Base-by-base conservation (phyloP, 768 basidiomycete species). In the Rhizopogon roseolus region DNA sequence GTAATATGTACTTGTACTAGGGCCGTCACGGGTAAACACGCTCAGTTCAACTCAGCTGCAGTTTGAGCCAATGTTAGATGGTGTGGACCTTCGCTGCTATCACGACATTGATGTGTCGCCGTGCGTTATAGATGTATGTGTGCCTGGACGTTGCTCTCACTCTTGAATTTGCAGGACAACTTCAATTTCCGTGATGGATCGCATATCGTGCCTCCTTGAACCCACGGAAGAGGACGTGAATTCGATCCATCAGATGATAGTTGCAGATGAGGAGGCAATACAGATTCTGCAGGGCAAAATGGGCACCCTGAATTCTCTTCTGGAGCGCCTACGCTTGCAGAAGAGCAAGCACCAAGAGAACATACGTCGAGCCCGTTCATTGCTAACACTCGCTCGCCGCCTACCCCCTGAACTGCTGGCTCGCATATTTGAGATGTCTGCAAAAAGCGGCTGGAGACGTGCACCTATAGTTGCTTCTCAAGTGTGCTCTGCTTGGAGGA, bases 401-500 rank as follows among this genome's bases (percentile, higher is more conserved):
- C 70, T 83, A 52, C 81, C 81, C 4, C 67, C 68, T 1, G 84
- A 86, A 60, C 64, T 85, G 25, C 72, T 86, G 25, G 77, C 76
- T 28, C 63, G 66, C 54, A 78, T 85, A 34, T 81, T 85, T 59
- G 77, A 80, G 54, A 66, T 71, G 38, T 81, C 80, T 63, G 73
- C 76, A 4, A 66, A 65, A 19, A 71, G 73, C 43, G 77, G 79
- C 11, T 83, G 80, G 78, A 76, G 76, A 27, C 73, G 75, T 27
- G 80, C 77, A 17, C 83, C 84, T 17, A 62, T 85, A 13, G 70
- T 76, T 32, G 75, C 74, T 40, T 84, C 82, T 9, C 79, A 82
- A 44, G 81, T 85, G 40, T 86, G 82, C 60, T 73, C 76, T 3
- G 69, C 75, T 49, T 86, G 84, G 84, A 74, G 82, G 52, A 74